Base-by-base conservation (phyloP, 176 grass and related monocot species). In the Oryza glumipatula region DNA sequence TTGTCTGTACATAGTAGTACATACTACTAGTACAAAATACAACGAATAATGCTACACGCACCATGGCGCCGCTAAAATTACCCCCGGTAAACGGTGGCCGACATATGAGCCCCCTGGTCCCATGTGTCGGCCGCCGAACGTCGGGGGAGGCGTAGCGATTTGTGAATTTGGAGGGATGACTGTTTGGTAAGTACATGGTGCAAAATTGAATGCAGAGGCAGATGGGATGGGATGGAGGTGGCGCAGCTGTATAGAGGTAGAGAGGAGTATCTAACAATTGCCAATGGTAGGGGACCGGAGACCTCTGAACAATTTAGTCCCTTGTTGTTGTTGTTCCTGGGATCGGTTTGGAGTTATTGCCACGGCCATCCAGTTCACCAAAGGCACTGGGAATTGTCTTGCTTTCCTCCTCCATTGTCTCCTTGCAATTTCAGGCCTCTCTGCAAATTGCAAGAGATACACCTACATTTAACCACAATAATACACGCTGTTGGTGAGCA, bases 341-440 rank as follows among this genome's bases (percentile, higher is more conserved):
- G 32, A 39, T 22, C 44, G 73, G 60, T 61, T 73, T 86, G 88
- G 80, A 86, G 84, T 87, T 87, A 86, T 75, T 87, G 84, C 63
- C 9, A n/a, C 24, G 12, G 70, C 65, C 64, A 51, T 19, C 41
- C 65, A 5, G 36, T 38, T 38, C 36, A 7, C 36, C 79, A 73
- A 65, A 82, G 58, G 58, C 67, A 13, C 44, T 73, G 70, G 88
- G 72, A 65, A 65, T 77, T 48, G 83, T 68, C 83, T 65, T 26
- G 65, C 79, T 82, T 67, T 60, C 67, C 46, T 67, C 83, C 39
- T 5, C 51, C n/a, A 30, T 78, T 60, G 51, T 39, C 51, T 38
- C 1, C 6, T 47, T 43, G 72, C 51, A 21, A 69, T 87, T 79
- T 43, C 46, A 56, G 78, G 12, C 54, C 7, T 41, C 2, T 58